Evolutionary conservation across 1,139 yeast species (phyloP).

Genomic region (Protomyces inundatus): DNA sequence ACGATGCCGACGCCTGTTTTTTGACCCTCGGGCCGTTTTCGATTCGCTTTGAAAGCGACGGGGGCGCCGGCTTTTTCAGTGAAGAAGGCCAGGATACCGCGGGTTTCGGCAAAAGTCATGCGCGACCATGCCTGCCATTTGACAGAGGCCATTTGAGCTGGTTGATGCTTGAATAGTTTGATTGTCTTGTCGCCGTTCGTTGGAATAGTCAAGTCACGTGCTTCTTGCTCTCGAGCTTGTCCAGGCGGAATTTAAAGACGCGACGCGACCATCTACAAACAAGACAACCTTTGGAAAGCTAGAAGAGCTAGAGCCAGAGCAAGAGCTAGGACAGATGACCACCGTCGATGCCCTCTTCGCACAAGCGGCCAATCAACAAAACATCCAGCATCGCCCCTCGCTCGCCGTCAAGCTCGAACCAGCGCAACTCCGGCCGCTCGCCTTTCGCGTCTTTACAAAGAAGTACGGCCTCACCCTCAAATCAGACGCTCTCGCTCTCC

Average conservation of each 20-base stretch:
- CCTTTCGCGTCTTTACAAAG: slow-evolving; percentile 81
- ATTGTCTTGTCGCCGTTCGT: not conserved
- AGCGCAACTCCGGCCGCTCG: slow-evolving; percentile 79
- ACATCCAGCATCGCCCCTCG: not conserved
- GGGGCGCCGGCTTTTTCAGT: not conserved
- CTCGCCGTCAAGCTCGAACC: slow-evolving; percentile 75
- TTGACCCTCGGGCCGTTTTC: slow-evolving; percentile 1
- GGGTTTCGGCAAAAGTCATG: slow-evolving; percentile 9
- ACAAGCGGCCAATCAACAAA: not conserved
- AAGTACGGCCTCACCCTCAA: slow-evolving; percentile 88
- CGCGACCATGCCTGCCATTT: slow-evolving; percentile 20
- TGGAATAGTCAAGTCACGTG: not conserved
- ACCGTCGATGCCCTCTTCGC: not conserved
- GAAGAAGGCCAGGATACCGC: not conserved
- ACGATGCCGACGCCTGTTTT: slow-evolving; percentile 19
- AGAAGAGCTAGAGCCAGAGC: not conserved
- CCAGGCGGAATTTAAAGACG: not conserved
- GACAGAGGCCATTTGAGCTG: slow-evolving; percentile 4
- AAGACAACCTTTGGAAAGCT: not conserved
- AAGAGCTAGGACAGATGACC: not conserved
- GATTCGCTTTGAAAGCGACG: slow-evolving; percentile 1
- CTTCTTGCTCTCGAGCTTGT: not conserved
- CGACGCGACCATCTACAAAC: not conserved
- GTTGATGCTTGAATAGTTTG: not conserved
- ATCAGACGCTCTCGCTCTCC: slow-evolving; percentile 67